phyloP scores from a whole-genome alignment of 2,329 filamentous ascomycete genomes.

The Epichloe brachyelytri region DNA sequence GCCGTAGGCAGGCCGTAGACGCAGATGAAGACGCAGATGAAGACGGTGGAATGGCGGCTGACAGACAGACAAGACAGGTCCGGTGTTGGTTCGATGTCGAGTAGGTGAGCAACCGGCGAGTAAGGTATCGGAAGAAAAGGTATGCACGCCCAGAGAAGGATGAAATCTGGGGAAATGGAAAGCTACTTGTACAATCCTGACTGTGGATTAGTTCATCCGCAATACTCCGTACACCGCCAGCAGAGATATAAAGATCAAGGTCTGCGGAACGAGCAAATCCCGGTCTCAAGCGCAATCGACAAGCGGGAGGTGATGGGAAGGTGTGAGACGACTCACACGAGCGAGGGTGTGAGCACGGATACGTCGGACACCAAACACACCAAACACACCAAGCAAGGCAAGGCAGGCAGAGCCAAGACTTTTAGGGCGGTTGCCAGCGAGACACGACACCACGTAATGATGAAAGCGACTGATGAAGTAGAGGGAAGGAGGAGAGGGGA shows the following conservation, averaged over 20 bases:
- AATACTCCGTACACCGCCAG: neutral
- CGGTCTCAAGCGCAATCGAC: neutral
- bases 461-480: neutral
- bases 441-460: neutral
- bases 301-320: neutral
- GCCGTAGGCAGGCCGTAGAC: neutral
- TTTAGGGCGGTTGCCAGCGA: neutral
- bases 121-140: neutral
- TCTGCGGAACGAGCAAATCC: neutral
- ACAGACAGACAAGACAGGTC: neutral
- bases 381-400: neutral
- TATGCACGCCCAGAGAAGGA: neutral
- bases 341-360: slow-evolving; percentile 1
- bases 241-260: neutral
- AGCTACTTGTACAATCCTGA: slow-evolving; percentile 3
- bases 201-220: neutral
- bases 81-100: neutral
- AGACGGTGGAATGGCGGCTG: neutral
- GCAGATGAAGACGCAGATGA: neutral
- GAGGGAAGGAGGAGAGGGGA: neutral
- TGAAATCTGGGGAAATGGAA: neutral
- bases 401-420: neutral
- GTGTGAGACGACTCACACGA: neutral
- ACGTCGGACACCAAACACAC: slow-evolving; percentile 4
- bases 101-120: neutral